These are phyloP conservation scores for Liquidambar formosana DNA, from an alignment of 164 flowering plant genomes.

Conservation along the genomic window DNA sequence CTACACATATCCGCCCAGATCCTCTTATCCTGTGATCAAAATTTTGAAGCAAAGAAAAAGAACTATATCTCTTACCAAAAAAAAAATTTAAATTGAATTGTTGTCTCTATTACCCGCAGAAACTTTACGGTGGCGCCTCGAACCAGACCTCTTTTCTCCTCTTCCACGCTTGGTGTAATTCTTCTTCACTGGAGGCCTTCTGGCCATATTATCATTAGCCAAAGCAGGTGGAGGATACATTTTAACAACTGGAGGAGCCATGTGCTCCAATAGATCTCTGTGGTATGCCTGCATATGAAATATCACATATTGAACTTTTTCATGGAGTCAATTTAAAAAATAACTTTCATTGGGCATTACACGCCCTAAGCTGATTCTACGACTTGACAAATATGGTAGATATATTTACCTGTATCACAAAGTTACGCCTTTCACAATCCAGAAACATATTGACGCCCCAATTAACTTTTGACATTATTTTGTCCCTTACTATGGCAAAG, in stretches of 20 bases:
- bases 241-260: slow-evolving; percentile 42
- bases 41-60: slow-evolving; percentile 10
- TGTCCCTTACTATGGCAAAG: slow-evolving; percentile 88
- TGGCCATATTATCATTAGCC: slow-evolving; percentile 9
- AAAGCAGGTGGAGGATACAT: slow-evolving; percentile 15
- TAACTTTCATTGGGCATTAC: background rate
- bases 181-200: slow-evolving; percentile 35
- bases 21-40: slow-evolving; percentile 16
- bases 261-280: slow-evolving; percentile 68
- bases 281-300: slow-evolving; percentile 66
- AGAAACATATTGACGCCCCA: slow-evolving; percentile 82
- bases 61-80: background rate
- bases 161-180: slow-evolving; percentile 47
- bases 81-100: slow-evolving; percentile 24
- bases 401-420: slow-evolving; percentile 79
- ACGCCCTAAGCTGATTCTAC: background rate
- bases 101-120: slow-evolving; percentile 38
- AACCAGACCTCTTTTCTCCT: slow-evolving; percentile 48
- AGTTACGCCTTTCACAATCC: slow-evolving; percentile 94
- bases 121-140: slow-evolving; percentile 71
- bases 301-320: background rate
- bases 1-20: slow-evolving; percentile 4
- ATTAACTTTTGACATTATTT: slow-evolving; percentile 57
- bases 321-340: background rate
- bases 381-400: background rate